A percentile compares a stretch with the other conserved stretches of the same genome.
These are phyloP conservation scores for Digitaria exilis DNA, from an alignment of 202 grass and related monocot species.

Conservation along the genomic window DNA sequence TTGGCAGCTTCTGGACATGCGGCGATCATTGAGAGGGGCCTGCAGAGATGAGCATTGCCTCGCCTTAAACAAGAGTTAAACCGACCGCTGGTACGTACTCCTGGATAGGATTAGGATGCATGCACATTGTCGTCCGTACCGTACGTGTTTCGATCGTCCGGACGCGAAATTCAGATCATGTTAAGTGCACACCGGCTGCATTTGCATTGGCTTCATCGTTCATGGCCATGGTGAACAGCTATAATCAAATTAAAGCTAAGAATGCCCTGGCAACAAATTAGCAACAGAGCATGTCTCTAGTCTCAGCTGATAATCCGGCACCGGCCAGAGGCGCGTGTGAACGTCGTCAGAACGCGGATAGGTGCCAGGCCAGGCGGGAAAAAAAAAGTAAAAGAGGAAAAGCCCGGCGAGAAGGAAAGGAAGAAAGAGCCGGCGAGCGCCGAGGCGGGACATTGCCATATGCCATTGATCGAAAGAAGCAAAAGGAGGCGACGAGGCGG, in stretches of 20 bases:
- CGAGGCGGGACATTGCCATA: neutral
- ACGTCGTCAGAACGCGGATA: neutral
- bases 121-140: neutral
- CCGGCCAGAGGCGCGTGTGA: neutral
- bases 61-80: no score
- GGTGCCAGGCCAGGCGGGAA: neutral
- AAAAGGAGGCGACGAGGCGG: constrained; percentile 7
- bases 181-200: neutral
- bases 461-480: constrained; percentile 39
- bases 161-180: neutral
- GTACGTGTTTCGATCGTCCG: neutral
- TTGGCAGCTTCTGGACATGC: neutral
- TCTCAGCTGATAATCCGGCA: no score
- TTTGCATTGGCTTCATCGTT: neutral
- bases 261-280: neutral
- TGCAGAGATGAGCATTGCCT: no score
- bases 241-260: neutral
- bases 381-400: constrained; percentile 50
- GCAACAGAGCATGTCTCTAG: neutral
- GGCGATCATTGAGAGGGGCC: constrained; percentile 23
- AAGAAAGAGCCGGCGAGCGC: neutral
- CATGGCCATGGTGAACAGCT: neutral
- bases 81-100: no score
- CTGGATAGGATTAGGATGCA: neutral
- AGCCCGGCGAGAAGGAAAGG: constrained; percentile 16